These are phyloP conservation scores for Amauroascus niger DNA, from an alignment of 2,329 filamentous ascomycete genomes.

Conservation along the genomic window DNA sequence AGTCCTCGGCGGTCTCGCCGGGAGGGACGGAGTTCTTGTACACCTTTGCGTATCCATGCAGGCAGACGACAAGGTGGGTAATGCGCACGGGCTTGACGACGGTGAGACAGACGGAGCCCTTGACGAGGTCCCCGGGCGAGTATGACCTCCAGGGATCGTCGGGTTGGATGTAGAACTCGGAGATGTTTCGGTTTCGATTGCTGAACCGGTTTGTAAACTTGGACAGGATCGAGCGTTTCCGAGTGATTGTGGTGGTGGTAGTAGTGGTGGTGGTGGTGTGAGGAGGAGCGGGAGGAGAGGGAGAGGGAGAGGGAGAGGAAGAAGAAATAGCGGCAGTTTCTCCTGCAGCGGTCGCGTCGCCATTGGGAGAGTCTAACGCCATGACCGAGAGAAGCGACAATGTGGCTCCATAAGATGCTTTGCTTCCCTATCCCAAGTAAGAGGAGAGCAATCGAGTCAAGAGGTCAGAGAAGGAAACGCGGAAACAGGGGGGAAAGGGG, in stretches of 20 bases:
- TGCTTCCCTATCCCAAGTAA: not conserved
- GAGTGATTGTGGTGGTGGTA: too few species aligned
- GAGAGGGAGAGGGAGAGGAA: not conserved
- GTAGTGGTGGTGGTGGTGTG: too few species aligned
- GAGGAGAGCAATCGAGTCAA: too few species aligned
- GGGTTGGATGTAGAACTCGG: slow-evolving; percentile 53
- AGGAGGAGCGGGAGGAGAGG: too few species aligned
- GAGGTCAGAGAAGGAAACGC: too few species aligned
- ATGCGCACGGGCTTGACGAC: slow-evolving; percentile 52
- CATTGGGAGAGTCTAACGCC: slow-evolving; percentile 6
- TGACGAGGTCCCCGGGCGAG: slow-evolving; percentile 52
- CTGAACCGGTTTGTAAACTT: slow-evolving; percentile 49
- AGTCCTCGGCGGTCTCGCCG: slow-evolving; percentile 43
- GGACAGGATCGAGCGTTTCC: slow-evolving; percentile 41
- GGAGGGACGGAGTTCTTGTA: slow-evolving; percentile 53
- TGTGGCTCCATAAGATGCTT: slow-evolving; percentile 3
- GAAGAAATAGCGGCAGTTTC: too few species aligned
- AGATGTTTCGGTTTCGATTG: slow-evolving; percentile 45
- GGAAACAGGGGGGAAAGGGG: not conserved
- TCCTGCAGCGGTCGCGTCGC: not conserved
- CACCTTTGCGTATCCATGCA: slow-evolving; percentile 57
- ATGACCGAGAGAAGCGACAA: not conserved
- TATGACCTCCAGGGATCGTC: slow-evolving; percentile 56
- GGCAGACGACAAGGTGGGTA: slow-evolving; percentile 53
- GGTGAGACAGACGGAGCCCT: slow-evolving; percentile 50